phyloP scores from a whole-genome alignment of 768 basidiomycete genomes.

The Psilocybe tampanensis region DNA sequence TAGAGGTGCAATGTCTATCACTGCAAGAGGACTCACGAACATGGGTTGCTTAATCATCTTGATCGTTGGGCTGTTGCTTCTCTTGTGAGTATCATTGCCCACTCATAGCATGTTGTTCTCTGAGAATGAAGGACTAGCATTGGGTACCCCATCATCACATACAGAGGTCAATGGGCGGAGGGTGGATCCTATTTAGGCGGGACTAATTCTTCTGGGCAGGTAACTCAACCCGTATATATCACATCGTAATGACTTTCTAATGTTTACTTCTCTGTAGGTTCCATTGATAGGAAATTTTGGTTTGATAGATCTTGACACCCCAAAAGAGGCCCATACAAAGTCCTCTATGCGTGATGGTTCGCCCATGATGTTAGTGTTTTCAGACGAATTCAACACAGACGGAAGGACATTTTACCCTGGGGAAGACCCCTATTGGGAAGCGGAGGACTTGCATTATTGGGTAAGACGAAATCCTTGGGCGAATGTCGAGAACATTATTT shows the following conservation, averaged over 20 bases:
- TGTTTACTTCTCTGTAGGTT: conserved; percentile 42
- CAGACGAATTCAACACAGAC: conserved; percentile 79
- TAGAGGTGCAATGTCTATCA: conserved; percentile 45
- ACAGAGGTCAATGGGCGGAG: conserved; percentile 20
- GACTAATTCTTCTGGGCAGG: conserved; percentile 70
- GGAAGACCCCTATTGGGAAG: conserved; percentile 87
- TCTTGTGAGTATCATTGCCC: conserved; percentile 56
- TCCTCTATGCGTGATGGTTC: conserved; percentile 61
- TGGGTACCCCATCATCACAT: conserved; percentile 50
- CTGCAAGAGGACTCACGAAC: conserved; percentile 68
- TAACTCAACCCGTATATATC: conserved; percentile 14
- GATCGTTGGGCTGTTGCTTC: conserved; percentile 44
- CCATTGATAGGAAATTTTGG: conserved; percentile 63
- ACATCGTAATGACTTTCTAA: not conserved
- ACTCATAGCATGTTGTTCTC: not conserved
- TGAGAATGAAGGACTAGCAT: conserved; percentile 30
- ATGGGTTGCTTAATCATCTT: conserved; percentile 69
- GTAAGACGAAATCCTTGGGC: conserved; percentile 29
- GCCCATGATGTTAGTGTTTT: conserved; percentile 64
- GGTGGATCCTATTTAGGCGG: conserved; percentile 49
- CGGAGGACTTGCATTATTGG: conserved; percentile 81
- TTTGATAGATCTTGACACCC: conserved; percentile 62
- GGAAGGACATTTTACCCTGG: conserved; percentile 81
- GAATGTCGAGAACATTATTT: not conserved
- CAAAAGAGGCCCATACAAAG: conserved; percentile 55